A percentile compares a stretch with the other conserved stretches of the same genome.
phyloP scores from a whole-genome alignment of 192 early-diverging fungal genomes.

The Podila epigama region DNA sequence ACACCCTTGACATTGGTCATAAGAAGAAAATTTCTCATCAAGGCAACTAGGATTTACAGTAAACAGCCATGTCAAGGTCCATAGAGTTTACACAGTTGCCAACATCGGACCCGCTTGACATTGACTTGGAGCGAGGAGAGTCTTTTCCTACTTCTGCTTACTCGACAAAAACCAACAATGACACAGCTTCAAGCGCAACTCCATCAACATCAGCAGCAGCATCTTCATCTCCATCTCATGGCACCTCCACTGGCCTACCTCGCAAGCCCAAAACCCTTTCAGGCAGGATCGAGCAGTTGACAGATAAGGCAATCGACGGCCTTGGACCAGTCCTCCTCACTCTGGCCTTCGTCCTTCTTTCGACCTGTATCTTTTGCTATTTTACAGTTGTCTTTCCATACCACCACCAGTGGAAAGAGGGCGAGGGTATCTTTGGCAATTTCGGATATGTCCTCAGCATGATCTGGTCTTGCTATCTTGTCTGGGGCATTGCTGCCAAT shows the following conservation, averaged over 20 bases:
- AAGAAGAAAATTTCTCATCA: not conserved
- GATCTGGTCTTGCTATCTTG: slow-evolving; percentile 53
- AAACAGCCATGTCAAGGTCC: slow-evolving; percentile 13
- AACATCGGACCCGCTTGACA: slow-evolving; percentile 21
- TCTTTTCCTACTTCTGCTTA: not conserved
- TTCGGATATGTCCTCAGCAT: slow-evolving; percentile 35
- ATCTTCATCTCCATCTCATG: slow-evolving; percentile 3
- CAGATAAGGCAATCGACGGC: slow-evolving; percentile 49
- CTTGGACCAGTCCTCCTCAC: slow-evolving; percentile 60
- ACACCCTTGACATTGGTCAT: not conserved
- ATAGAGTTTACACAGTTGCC: slow-evolving; percentile 43
- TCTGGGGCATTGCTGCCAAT: slow-evolving; percentile 60
- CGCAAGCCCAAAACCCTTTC: slow-evolving; percentile 2
- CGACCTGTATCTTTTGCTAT: slow-evolving; percentile 50
- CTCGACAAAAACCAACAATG: too few species aligned
- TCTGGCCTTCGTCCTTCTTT: slow-evolving; percentile 55
- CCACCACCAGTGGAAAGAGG: slow-evolving; percentile 52
- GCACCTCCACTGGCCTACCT: not conserved
- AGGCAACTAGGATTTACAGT: too few species aligned
- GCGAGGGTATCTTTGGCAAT: slow-evolving; percentile 45
- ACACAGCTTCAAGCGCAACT: not conserved
- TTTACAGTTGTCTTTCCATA: slow-evolving; percentile 59
- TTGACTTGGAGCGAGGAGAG: not conserved
- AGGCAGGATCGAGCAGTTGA: slow-evolving; percentile 11
- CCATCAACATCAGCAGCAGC: not conserved